Evolutionary conservation across 2,329 filamentous ascomycete species (phyloP).

Genomic region (Orbilia javanica): DNA sequence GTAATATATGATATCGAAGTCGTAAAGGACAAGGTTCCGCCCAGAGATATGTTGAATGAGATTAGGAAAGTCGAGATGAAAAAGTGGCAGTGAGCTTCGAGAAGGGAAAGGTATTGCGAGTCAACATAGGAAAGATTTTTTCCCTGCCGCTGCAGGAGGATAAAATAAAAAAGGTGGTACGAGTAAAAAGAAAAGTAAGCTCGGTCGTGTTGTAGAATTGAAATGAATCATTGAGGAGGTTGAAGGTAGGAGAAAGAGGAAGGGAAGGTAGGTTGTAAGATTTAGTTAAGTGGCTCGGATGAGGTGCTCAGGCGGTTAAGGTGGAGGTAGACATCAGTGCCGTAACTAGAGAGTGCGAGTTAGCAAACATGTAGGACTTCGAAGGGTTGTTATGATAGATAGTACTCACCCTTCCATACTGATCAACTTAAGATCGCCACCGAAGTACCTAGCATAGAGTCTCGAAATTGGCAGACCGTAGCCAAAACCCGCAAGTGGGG

Average conservation of each 20-base stretch:
- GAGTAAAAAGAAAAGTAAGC: conserved; percentile 11
- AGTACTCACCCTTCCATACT: conserved; percentile 99
- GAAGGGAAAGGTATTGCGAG: neutral
- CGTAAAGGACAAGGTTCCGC: conserved; percentile 38
- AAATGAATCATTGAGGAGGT: neutral
- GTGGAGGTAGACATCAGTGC: conserved; percentile 97
- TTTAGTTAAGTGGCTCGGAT: conserved; percentile 79
- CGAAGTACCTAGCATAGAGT: conserved; percentile 96
- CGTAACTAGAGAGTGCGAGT: conserved; percentile 75
- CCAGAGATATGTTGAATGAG: conserved; percentile 26
- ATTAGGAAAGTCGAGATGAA: conserved; percentile 31
- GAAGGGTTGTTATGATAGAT: conserved; percentile 22
- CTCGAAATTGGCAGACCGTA: conserved; percentile 95
- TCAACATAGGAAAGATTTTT: no score
- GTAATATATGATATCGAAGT: conserved; percentile 47
- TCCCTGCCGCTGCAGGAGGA: neutral
- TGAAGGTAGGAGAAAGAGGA: neutral
- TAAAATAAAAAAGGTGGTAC: conserved; percentile 14
- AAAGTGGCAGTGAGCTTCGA: neutral
- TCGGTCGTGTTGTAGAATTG: neutral
- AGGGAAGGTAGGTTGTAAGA: neutral
- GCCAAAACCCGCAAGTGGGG: conserved; percentile 98
- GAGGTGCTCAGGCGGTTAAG: conserved; percentile 95
- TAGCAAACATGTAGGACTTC: conserved; percentile 22
- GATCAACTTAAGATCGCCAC: conserved; percentile 95